Base-by-base conservation (phyloP, 2,329 filamentous ascomycete genomes). In the Periconia macrospinosa region DNA sequence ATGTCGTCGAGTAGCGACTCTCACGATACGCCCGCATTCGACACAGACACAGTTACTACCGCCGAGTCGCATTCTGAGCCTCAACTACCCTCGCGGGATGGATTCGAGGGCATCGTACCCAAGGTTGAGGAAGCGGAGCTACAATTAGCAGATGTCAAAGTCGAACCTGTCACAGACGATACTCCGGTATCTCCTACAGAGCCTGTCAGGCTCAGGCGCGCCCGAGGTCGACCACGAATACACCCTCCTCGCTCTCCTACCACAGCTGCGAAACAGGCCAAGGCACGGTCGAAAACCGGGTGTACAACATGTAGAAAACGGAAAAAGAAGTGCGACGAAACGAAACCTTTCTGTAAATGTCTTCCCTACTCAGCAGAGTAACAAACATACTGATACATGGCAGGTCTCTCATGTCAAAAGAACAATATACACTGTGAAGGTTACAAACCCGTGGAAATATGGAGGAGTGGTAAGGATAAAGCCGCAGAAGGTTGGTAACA, bases 371-470 rank as follows among this genome's bases (percentile, higher is more conserved):
- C 6, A 17, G 13, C 15, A 20, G 5, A 42, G 8, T 46, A 14
- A 42, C 33, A 30, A 23, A 18, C 11, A 9, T 40, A 45, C 69
- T 75, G 56, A 75, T 49, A 50, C 60, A 53, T 45, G 53, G 46
- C 57, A 91, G 88, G 90, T 64, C 81, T 91, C 73, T 95, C 95
- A 66, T 96, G 92, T 68, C 88, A 94, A 75, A 96, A 96, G 80
- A 96, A 96, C 71, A 91, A 91, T 9, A 90, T 96, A 13, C 85
- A 92, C 13, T 96, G 92, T 69, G 91, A 96, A 75, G 92, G 92
- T 13, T 96, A 96, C 68, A 90, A 90, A 47, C 88, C 91, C 57
- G 91, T 91, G 70, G 88, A 90, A 54, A 83, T 91, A 49, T 96
- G 92, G 92, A 91, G 87, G 72, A 92, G 90, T 67, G 91, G 91